These are phyloP conservation scores for Theobroma grandiflorum DNA, from an alignment of 441 rosid genomes.

Conservation along the genomic window DNA sequence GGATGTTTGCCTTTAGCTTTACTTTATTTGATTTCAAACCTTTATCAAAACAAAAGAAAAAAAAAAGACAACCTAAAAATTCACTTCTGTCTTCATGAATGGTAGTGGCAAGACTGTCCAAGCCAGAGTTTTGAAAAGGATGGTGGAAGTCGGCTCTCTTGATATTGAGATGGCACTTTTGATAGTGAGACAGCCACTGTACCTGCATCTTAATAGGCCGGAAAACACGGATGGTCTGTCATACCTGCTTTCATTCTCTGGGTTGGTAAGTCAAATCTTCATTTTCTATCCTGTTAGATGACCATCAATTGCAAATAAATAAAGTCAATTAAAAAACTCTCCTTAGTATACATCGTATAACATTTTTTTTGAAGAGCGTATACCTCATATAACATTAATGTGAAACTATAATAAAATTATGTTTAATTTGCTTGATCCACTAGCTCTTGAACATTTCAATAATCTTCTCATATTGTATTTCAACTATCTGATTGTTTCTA, in stretches of 20 bases:
- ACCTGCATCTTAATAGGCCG: constrained; percentile 21
- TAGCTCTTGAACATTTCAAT: no score
- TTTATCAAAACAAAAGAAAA: background rate
- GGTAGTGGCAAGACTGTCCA: constrained; percentile 42
- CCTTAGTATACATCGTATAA: no score
- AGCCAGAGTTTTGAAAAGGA: constrained; percentile 46
- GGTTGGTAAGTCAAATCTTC: constrained; percentile 30
- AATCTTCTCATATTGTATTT: no score
- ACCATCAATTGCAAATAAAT: background rate
- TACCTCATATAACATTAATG: background rate
- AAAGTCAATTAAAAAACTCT: background rate
- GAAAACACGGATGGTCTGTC: constrained; percentile 27
- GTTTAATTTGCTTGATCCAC: no score
- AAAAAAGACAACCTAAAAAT: background rate
- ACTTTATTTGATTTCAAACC: background rate
- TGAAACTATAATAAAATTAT: background rate
- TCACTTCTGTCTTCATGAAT: constrained; percentile 4
- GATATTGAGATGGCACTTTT: constrained; percentile 34
- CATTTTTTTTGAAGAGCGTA: no score
- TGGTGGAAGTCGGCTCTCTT: constrained; percentile 39
- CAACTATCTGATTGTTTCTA: no score
- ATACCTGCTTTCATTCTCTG: constrained; percentile 23
- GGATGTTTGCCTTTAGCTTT: background rate
- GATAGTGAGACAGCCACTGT: constrained; percentile 30
- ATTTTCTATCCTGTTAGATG: background rate